Evolutionary conservation across 2,329 filamentous ascomycete species (phyloP), one percentile per base, ranked within the genome.

Genomic region (Scedosporium aurantiacum): DNA sequence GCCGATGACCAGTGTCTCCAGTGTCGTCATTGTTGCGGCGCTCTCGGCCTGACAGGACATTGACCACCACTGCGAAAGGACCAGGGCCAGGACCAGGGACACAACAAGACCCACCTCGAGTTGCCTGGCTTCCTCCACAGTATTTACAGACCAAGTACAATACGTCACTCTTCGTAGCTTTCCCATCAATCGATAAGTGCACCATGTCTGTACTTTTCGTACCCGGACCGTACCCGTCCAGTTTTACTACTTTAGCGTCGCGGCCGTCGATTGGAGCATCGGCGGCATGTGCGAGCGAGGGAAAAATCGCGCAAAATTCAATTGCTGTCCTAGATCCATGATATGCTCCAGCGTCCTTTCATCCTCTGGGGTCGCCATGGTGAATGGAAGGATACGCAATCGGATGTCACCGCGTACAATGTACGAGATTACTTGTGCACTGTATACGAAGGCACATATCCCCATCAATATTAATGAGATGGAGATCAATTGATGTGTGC

Each of bases 11-110:
- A 37, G 32, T 37, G 14, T 37, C 10, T 12, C 50, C 21, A 23
- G 56, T 58, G 56, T 58, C 56, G 56, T 58, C 56, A 58, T 58
- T 43, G 32, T 18, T 58, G 40, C 56, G 56, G 56, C 56, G 28
- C 41, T 58, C 28, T 58, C 56, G 56, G 56, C 56, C 27, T 32
- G 55, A 57, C 50, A 54, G 50, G 50, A 21, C 50, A 14, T 54
- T 37, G 32, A 37, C 32, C 50, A 54, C 12, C 23, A 23, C 50
- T 27, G 12, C 50, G 43, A 47, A 18, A 54, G 23, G 50, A 27
- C 50, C n/a, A 54, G 50, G 18, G 21, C 23, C 23, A 54, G 50
- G 50, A 18, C 50, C 21, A 23, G 32, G 32, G 32, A 37, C 14
- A 37, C 14, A 37, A 37, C 32, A 7, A 37, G 32, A 23, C 21